Conservation (phyloP, 805 yeast genomes). For the Saturnispora dispora region DNA sequence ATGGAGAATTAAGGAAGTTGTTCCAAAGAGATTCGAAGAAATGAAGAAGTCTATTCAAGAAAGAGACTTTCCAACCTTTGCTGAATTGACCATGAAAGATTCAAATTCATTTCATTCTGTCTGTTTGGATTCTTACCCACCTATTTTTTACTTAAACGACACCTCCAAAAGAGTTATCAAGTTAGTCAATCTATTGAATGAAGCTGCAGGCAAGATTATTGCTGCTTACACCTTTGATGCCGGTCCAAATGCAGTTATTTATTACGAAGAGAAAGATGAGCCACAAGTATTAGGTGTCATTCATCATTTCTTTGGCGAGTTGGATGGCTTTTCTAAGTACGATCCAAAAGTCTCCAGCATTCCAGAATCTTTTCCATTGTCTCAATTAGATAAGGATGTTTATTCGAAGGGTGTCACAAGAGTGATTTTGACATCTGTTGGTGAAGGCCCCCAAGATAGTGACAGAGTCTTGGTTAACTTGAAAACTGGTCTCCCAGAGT, state of each 20-base stretch:
- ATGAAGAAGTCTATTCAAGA: conserved; percentile 70
- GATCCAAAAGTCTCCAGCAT: conserved; percentile 12
- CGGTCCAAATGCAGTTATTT: conserved; percentile 97
- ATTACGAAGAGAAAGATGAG: conserved; percentile 75
- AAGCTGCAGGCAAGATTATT: conserved; percentile 50
- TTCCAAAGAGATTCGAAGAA: conserved; percentile 73
- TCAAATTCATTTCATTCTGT: conserved; percentile 97
- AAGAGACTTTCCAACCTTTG: conserved; percentile 76
- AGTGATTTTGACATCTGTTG: conserved; percentile 78
- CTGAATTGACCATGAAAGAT: conserved; percentile 82
- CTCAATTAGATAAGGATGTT: conserved; percentile 26
- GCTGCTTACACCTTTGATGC: conserved; percentile 99
- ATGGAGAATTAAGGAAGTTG: conserved; percentile 70
- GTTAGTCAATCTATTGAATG: conserved; percentile 70
- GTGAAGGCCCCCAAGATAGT: conserved; percentile 73
- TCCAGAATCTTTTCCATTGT: conserved; percentile 20
- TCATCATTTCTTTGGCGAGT: conserved; percentile 45
- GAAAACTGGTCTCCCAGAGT: conserved; percentile 52
- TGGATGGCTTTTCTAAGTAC: conserved; percentile 54
- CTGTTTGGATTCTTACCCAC: conserved; percentile 93
- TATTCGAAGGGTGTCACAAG: conserved; percentile 57
- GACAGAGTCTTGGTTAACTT: conserved; percentile 47
- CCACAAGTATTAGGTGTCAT: conserved; percentile 62
- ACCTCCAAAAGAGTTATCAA: conserved; percentile 77
- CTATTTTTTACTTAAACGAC: conserved; percentile 89